These are phyloP conservation scores for Olyra latifolia DNA, from an alignment of 176 grass and related monocot species.

Conservation along the genomic window DNA sequence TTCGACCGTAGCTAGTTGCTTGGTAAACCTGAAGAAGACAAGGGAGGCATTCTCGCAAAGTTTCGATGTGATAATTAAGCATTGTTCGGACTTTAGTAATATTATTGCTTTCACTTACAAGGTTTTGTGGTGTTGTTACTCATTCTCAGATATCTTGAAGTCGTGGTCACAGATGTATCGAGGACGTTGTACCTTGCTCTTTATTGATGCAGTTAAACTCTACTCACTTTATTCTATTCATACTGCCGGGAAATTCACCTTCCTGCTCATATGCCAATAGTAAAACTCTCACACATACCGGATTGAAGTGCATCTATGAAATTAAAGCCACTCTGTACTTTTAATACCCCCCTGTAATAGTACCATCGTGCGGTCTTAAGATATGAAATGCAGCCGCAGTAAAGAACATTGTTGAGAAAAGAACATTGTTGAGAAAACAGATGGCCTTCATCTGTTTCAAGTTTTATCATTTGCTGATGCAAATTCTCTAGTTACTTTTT, in stretches of 20 bases:
- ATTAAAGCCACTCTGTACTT: neutral
- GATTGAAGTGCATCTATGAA: neutral
- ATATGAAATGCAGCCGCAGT: conserved; percentile 12
- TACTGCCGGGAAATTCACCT: neutral
- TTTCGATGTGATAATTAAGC: conserved; percentile 29
- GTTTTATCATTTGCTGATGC: too few species aligned
- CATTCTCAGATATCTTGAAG: neutral
- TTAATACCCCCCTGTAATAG: neutral
- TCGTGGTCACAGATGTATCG: conserved; percentile 10
- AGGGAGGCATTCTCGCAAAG: too few species aligned
- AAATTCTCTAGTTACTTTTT: too few species aligned
- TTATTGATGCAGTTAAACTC: too few species aligned
- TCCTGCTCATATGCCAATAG: neutral
- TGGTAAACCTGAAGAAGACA: too few species aligned
- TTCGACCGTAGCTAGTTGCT: too few species aligned
- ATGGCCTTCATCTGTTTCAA: neutral
- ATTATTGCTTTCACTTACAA: conserved; percentile 11
- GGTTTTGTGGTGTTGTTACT: neutral
- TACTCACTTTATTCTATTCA: neutral
- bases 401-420: too few species aligned
- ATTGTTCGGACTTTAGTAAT: conserved; percentile 35
- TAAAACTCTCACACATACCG: neutral
- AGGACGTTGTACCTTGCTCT: neutral
- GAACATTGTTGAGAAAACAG: neutral
- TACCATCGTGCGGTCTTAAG: neutral